Percentiles rank a stretch among this genome's conserved stretches.
These are phyloP conservation scores for Penicillium alfredii DNA, from an alignment of 495 filamentous ascomycete genomes.

Conservation along the genomic window DNA sequence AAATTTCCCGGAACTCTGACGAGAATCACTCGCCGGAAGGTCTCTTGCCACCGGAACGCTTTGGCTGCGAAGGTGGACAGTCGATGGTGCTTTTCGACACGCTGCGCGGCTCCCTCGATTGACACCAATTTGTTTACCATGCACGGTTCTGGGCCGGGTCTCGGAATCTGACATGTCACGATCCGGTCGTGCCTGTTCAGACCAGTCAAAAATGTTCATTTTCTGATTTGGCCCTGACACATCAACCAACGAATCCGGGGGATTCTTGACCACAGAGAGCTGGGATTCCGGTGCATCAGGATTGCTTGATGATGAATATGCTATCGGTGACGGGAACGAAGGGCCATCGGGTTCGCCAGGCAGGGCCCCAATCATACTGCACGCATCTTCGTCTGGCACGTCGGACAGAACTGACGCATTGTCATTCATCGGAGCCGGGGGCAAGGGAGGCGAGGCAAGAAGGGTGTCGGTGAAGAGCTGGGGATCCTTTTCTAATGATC, in stretches of 20 bases:
- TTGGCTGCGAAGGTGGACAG: slow-evolving; percentile 82
- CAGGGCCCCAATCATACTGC: slow-evolving; percentile 30
- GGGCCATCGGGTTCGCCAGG: slow-evolving; percentile 21
- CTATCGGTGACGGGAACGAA: slow-evolving; percentile 1
- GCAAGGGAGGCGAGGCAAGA: slow-evolving; percentile 46
- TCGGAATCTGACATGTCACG: slow-evolving; percentile 46
- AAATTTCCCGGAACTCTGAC: slow-evolving; percentile 67
- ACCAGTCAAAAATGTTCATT: slow-evolving; percentile 76
- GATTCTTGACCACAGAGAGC: slow-evolving; percentile 1
- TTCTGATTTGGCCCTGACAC: slow-evolving; percentile 20
- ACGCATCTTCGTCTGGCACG: slow-evolving; percentile 23
- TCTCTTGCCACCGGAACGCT: slow-evolving; percentile 88
- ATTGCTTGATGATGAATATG: slow-evolving; percentile 2
- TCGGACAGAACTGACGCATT: slow-evolving; percentile 22
- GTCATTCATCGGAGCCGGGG: slow-evolving; percentile 7
- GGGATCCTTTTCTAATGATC: slow-evolving; percentile 22
- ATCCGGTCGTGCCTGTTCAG: slow-evolving; percentile 58
- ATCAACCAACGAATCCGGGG: slow-evolving; percentile 6
- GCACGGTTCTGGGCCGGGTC: slow-evolving; percentile 76
- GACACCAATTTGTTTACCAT: slow-evolving; percentile 78
- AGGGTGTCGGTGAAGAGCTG: slow-evolving; percentile 35
- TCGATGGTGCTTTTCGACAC: slow-evolving; percentile 69
- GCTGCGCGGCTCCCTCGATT: slow-evolving; percentile 65
- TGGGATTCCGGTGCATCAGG: slow-evolving; percentile 1
- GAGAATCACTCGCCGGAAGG: slow-evolving; percentile 44